These are phyloP conservation scores for Coniferiporia sulphurascens DNA, from an alignment of 1,284 basidiomycete genomes.

Conservation along the genomic window DNA sequence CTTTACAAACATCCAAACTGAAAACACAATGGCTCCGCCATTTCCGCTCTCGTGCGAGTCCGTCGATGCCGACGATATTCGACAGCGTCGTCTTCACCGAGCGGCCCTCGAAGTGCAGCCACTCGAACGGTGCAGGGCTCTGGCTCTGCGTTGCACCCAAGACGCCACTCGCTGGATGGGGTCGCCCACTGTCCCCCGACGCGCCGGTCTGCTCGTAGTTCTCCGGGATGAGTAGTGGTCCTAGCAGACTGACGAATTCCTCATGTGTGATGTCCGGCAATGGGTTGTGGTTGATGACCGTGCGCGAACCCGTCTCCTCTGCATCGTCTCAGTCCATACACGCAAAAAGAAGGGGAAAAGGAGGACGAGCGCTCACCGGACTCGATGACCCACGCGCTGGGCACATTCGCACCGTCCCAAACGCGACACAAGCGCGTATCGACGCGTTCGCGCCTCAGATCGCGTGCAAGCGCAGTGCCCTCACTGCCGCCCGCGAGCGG, in stretches of 20 bases:
- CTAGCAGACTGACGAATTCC: slow-evolving; percentile 72
- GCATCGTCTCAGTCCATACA: background rate
- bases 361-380: slow-evolving; percentile 40
- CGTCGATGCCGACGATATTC: slow-evolving; percentile 72
- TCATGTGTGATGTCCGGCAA: slow-evolving; percentile 79
- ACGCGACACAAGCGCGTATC: slow-evolving; percentile 69
- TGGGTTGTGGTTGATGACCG: slow-evolving; percentile 80
- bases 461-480: slow-evolving; percentile 52
- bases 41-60: slow-evolving; percentile 70
- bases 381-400: slow-evolving; percentile 76
- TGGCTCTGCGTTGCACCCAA: slow-evolving; percentile 34
- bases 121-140: slow-evolving; percentile 73
- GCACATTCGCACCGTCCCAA: slow-evolving; percentile 65
- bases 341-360: background rate
- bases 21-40: slow-evolving; percentile 77
- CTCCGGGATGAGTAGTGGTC: slow-evolving; percentile 72
- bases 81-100: slow-evolving; percentile 69
- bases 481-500: slow-evolving; percentile 69
- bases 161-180: background rate
- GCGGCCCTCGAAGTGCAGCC: slow-evolving; percentile 78
- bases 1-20: slow-evolving; percentile 69
- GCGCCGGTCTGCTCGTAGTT: slow-evolving; percentile 46
- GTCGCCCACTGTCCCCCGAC: slow-evolving; percentile 26
- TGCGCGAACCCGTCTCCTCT: slow-evolving; percentile 57
- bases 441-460: slow-evolving; percentile 63